Conservation (phyloP, 1,139 yeast genomes). For the Nakaseomyces glabratus region DNA sequence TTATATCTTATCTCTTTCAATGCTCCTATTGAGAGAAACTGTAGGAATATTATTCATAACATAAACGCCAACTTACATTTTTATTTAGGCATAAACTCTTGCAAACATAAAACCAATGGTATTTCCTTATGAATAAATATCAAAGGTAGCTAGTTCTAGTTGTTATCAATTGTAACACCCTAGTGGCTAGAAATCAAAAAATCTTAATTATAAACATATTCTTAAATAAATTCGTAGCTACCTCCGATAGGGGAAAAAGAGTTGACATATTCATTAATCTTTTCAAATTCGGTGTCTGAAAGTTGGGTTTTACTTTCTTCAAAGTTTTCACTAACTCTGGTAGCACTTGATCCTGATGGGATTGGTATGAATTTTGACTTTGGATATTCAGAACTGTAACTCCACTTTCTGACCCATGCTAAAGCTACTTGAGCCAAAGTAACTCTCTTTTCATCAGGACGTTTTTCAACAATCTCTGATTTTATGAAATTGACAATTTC, state of each 20-base stretch:
- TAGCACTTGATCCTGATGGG: conserved; percentile 59
- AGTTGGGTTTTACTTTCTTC: conserved; percentile 35
- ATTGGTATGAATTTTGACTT: conserved; percentile 61
- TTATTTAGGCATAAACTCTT: too few relatives aligned
- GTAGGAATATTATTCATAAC: too few relatives aligned
- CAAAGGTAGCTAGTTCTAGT: too few relatives aligned
- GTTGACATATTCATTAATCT: conserved; percentile 39
- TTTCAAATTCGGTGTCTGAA: conserved; percentile 44
- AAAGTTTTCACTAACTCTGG: conserved; percentile 53
- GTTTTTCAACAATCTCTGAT: conserved; percentile 38
- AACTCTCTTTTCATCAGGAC: conserved; percentile 39
- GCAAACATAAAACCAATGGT: too few relatives aligned
- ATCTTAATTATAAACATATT: too few relatives aligned
- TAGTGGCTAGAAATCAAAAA: too few relatives aligned
- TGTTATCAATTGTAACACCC: too few relatives aligned
- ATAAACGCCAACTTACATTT: too few relatives aligned
- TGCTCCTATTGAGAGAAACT: too few relatives aligned
- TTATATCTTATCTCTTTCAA: too few relatives aligned
- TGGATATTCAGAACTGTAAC: conserved; percentile 34
- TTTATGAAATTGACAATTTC: conserved; percentile 34
- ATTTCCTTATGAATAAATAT: too few relatives aligned
- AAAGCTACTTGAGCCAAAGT: conserved; percentile 62
- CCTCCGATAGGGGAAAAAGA: conserved; percentile 40
- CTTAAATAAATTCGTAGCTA: conserved; percentile 36
- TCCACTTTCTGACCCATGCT: conserved; percentile 51